Evolutionary conservation across 495 filamentous ascomycete genomes (phyloP).

Genomic region (Penicillium antarcticum): DNA sequence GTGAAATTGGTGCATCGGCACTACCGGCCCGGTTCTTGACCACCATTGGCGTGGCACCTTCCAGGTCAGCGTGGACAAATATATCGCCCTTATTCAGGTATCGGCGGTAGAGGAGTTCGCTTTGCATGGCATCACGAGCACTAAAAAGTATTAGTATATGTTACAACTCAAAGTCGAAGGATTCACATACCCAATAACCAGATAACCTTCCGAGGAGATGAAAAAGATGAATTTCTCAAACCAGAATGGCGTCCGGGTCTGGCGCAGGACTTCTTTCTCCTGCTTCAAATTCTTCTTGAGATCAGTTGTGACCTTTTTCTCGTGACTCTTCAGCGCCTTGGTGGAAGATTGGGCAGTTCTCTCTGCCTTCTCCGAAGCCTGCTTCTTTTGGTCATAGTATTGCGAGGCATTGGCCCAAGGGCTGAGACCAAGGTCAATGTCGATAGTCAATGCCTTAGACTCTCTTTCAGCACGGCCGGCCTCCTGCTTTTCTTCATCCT

Average conservation of each 20-base stretch:
- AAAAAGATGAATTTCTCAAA: conserved; percentile 97
- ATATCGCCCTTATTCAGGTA: conserved; percentile 86
- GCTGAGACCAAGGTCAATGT: conserved; percentile 77
- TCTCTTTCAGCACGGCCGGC: conserved; percentile 27
- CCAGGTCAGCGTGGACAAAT: conserved; percentile 86
- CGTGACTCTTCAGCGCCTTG: conserved; percentile 83
- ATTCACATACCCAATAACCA: conserved; percentile 62
- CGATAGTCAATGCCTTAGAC: conserved; percentile 55
- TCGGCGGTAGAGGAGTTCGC: conserved; percentile 81
- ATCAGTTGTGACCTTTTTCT: conserved; percentile 81
- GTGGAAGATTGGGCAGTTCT: conserved; percentile 79
- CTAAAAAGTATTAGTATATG: conserved; percentile 30
- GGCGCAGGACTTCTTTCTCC: conserved; percentile 85
- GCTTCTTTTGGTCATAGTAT: conserved; percentile 86
- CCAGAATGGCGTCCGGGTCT: conserved; percentile 79
- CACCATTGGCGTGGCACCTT: conserved; percentile 77
- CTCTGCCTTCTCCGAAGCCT: conserved; percentile 79
- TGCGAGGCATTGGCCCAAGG: conserved; percentile 86
- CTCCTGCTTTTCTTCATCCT: conserved; percentile 43
- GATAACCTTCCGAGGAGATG: conserved; percentile 91
- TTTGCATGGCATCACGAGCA: conserved; percentile 85
- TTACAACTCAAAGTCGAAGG: not conserved
- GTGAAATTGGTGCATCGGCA: conserved; percentile 80
- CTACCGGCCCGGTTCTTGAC: conserved; percentile 78
- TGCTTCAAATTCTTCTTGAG: conserved; percentile 84